Evolutionary conservation across 2,329 filamentous ascomycete species (phyloP).

Genomic region (Monascus ruber): DNA sequence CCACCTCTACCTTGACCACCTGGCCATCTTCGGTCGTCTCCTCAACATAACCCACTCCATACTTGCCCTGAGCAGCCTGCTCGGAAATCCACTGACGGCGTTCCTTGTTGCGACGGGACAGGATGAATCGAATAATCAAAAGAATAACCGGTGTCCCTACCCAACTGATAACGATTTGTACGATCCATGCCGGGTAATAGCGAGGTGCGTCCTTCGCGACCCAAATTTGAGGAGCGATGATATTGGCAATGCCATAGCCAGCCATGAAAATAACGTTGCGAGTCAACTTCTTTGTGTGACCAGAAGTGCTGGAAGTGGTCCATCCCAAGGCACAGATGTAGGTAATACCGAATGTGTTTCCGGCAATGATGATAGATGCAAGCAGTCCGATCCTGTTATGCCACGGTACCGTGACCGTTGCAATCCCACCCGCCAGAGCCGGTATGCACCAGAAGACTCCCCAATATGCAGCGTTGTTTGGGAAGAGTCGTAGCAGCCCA

Average conservation of each 20-base stretch:
- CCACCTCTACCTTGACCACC: conserved; percentile 19
- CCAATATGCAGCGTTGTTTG: conserved; percentile 20
- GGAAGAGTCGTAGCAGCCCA: conserved; percentile 18
- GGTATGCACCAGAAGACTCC: conserved; percentile 20
- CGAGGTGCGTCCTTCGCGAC: conserved; percentile 15
- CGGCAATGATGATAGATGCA: conserved; percentile 20
- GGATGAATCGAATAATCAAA: conserved; percentile 22
- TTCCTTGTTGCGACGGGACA: conserved; percentile 21
- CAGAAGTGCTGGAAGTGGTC: conserved; percentile 24
- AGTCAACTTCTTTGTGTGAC: conserved; percentile 20
- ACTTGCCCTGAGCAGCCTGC: conserved; percentile 4
- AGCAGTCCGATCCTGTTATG: conserved; percentile 17
- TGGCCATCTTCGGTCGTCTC: conserved; percentile 21
- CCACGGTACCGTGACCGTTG: conserved; percentile 22
- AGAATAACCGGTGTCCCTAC: conserved; percentile 24
- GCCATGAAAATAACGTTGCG: conserved; percentile 21
- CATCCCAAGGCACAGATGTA: conserved; percentile 28
- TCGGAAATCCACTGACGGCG: conserved; percentile 17
- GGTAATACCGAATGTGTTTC: conserved; percentile 21
- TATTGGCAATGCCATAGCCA: conserved; percentile 11
- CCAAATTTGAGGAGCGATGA: conserved; percentile 22
- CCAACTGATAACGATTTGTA: conserved; percentile 23
- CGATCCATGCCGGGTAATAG: conserved; percentile 23
- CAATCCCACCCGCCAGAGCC: conserved; percentile 14
- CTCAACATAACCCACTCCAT: conserved; percentile 11